A percentile compares a stretch with the other conserved stretches of the same genome.
phyloP scores from a whole-genome alignment of 495 filamentous ascomycete genomes.

The Talaromyces stipitatus region DNA sequence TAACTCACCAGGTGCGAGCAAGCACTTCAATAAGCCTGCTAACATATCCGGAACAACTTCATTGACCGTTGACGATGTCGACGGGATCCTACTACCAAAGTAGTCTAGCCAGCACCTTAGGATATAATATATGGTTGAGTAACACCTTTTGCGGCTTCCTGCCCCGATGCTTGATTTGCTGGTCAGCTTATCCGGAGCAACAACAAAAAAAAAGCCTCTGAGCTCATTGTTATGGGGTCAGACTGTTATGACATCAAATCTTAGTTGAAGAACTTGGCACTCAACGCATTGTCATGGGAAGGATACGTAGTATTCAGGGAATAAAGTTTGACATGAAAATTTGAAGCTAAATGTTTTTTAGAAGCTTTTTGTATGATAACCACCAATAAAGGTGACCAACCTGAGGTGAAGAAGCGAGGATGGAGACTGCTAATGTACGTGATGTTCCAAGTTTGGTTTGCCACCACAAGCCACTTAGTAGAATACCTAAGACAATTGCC shows the following conservation, averaged over 20 bases:
- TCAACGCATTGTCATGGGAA: no score
- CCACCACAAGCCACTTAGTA: background rate
- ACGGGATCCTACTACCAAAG: background rate
- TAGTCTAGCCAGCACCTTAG: no score
- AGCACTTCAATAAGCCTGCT: no score
- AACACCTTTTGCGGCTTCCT: background rate
- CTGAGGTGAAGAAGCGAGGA: background rate
- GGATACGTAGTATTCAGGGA: no score
- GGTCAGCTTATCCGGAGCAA: background rate
- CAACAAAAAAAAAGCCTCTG: background rate
- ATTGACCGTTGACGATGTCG: no score
- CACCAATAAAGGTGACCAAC: background rate
- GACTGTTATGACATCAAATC: background rate
- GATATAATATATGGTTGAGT: background rate
- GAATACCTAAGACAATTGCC: background rate
- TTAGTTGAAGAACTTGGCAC: no score
- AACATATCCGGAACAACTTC: no score
- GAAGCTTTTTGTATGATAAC: background rate
- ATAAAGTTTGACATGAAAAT: background rate
- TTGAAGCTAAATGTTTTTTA: background rate
- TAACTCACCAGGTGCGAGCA: no score
- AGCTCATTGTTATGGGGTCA: background rate
- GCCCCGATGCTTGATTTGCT: background rate
- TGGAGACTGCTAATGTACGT: background rate
- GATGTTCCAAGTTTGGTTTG: background rate